A percentile compares a stretch with the other conserved stretches of the same genome.
These are phyloP conservation scores for Beauveria varroae DNA, from an alignment of 2,329 filamentous ascomycete species.

Conservation along the genomic window DNA sequence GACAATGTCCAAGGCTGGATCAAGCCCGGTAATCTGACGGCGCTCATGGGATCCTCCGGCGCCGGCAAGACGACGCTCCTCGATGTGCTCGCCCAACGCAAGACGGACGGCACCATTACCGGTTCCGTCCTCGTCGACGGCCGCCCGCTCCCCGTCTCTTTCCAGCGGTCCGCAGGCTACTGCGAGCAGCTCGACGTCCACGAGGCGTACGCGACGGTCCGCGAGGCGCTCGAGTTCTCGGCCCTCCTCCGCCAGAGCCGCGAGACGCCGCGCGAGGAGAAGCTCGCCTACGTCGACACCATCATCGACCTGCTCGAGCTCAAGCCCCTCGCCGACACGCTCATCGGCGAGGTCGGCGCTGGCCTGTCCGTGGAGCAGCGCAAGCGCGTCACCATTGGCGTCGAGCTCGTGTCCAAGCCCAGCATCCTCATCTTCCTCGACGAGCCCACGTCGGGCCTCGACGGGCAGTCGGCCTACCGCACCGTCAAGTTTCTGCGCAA, in stretches of 20 bases:
- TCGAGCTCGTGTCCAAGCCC: constrained; percentile 55
- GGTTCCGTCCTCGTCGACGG: constrained; percentile 75
- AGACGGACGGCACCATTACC: constrained; percentile 67
- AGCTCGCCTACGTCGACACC: constrained; percentile 68
- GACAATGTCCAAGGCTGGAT: constrained; percentile 80
- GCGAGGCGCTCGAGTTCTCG: constrained; percentile 68
- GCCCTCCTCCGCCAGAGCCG: constrained; percentile 66
- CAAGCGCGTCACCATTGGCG: constrained; percentile 51
- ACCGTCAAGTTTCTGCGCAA: constrained; percentile 60
- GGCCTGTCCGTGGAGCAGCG: constrained; percentile 46
- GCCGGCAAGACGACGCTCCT: constrained; percentile 82
- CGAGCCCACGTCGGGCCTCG: constrained; percentile 57
- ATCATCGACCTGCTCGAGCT: constrained; percentile 60
- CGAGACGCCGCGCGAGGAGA: constrained; percentile 56
- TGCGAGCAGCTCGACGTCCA: constrained; percentile 79
- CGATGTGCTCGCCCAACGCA: constrained; percentile 73
- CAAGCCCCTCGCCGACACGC: constrained; percentile 38
- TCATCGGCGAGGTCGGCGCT: constrained; percentile 43
- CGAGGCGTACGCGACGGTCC: constrained; percentile 63
- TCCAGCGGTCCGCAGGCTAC: constrained; percentile 73
- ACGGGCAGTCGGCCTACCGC: constrained; percentile 60
- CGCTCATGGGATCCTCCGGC: constrained; percentile 74
- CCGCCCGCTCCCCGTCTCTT: constrained; percentile 60
- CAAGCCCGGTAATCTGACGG: constrained; percentile 69
- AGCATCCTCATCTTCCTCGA: constrained; percentile 54